Conservation (phyloP, 1,139 yeast species). For the Pichia sp. region DNA sequence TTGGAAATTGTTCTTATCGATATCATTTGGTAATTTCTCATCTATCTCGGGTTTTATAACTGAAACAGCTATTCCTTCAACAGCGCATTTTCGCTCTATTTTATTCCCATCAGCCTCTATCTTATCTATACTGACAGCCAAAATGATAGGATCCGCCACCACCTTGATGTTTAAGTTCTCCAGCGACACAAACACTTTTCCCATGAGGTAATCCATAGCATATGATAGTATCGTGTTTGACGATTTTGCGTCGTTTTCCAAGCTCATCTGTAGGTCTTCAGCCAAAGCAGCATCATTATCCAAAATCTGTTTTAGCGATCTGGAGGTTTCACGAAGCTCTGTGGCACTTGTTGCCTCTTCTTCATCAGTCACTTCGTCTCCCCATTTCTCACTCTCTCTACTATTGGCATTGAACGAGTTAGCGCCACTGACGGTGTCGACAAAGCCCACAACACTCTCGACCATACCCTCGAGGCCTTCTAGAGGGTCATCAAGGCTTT, state of each 20-base stretch:
- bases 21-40: slow-evolving; percentile 21
- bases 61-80: slow-evolving; percentile 39
- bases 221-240: slow-evolving; percentile 51
- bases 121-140: slow-evolving; percentile 43
- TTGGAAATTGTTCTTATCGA: slow-evolving; percentile 13
- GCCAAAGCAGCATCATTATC: slow-evolving; percentile 9
- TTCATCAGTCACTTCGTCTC: slow-evolving; percentile 19
- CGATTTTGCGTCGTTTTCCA: slow-evolving; percentile 22
- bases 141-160: slow-evolving; percentile 46
- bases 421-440: slow-evolving; percentile 20
- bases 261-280: slow-evolving; percentile 7
- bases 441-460: slow-evolving; percentile 23
- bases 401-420: slow-evolving; percentile 10
- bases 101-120: slow-evolving; percentile 42
- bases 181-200: slow-evolving; percentile 52
- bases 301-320: slow-evolving; percentile 9
- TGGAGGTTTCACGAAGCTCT: slow-evolving; percentile 3
- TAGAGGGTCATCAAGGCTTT: slow-evolving; percentile 14
- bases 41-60: slow-evolving; percentile 39
- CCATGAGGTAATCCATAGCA: slow-evolving; percentile 68
- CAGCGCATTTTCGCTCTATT: slow-evolving; percentile 43
- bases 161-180: slow-evolving; percentile 44
- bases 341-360: slow-evolving; percentile 19
- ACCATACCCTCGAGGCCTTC: slow-evolving; percentile 20
- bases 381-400: not conserved